phyloP scores from a whole-genome alignment of 116 monocot genomes.

The Papilionanthe hybrid region DNA sequence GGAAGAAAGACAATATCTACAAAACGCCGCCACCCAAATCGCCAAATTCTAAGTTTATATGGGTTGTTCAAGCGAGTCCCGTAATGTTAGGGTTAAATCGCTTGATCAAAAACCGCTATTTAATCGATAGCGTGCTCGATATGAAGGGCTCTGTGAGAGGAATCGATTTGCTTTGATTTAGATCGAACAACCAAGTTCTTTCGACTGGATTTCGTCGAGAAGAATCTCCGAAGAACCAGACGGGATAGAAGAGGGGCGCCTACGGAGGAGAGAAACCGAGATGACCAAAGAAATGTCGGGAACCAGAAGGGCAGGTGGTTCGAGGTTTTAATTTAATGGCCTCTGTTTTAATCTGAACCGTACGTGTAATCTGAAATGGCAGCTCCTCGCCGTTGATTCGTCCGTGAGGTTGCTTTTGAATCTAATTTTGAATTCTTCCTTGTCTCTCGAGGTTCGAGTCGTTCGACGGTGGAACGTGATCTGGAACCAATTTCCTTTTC shows the following conservation, averaged over 20 bases:
- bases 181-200: neutral
- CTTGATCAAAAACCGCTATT: conserved; percentile 1
- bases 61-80: conserved; percentile 6
- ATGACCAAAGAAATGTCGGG: conserved; percentile 1
- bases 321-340: conserved; percentile 2
- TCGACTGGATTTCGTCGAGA: neutral
- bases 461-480: conserved; percentile 2
- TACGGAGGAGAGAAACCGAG: neutral
- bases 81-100: conserved; percentile 2
- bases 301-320: neutral
- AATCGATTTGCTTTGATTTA: conserved; percentile 14
- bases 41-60: conserved; percentile 11
- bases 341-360: conserved; percentile 13
- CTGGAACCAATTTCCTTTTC: neutral
- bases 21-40: neutral
- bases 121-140: conserved; percentile 6
- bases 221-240: neutral
- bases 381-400: neutral
- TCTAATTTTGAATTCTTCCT: conserved; percentile 8
- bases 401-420: neutral
- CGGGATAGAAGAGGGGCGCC: neutral
- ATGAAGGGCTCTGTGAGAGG: neutral
- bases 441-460: neutral
- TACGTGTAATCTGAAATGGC: conserved; percentile 12
- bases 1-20: neutral